These are phyloP conservation scores for Cardamine chenopodiifolia DNA, from an alignment of 345 rosid species.

Conservation along the genomic window DNA sequence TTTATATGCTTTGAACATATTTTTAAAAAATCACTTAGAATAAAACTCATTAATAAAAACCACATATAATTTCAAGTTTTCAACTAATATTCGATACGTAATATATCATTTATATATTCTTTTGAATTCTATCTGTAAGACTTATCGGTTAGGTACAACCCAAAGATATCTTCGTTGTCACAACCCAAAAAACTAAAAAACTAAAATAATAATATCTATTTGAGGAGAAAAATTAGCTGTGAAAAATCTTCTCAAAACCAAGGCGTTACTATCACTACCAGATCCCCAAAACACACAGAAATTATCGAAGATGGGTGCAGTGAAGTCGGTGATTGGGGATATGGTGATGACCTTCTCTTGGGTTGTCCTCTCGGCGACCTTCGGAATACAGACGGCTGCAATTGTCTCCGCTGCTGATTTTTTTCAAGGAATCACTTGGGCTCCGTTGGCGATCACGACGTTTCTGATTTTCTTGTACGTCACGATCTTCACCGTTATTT, in stretches of 20 bases:
- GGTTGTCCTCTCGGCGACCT: conserved; percentile 70
- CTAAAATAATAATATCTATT: background rate
- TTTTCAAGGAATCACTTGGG: conserved; percentile 53
- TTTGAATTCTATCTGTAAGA: background rate
- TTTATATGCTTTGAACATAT: background rate
- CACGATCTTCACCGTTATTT: conserved; percentile 58
- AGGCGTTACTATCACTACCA: background rate
- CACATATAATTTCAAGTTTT: background rate
- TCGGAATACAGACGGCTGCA: conserved; percentile 60
- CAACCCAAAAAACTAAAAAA: background rate
- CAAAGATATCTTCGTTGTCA: conserved; percentile 33
- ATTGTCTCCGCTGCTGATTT: conserved; percentile 56
- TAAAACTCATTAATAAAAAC: background rate
- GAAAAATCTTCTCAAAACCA: conserved; percentile 17
- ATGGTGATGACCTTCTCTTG: conserved; percentile 69
- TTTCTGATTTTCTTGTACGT: conserved; percentile 65
- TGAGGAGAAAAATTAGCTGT: conserved; percentile 12
- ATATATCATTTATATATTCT: background rate
- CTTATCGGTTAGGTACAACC: conserved; percentile 31
- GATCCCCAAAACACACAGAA: conserved; percentile 33
- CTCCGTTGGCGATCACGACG: conserved; percentile 58
- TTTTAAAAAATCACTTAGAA: background rate
- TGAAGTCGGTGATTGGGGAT: conserved; percentile 76
- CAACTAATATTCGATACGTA: background rate
- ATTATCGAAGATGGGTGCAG: conserved; percentile 52